A percentile compares a stretch with the other conserved stretches of the same genome.
Evolutionary conservation across 805 yeast genomes (phyloP).

Genomic region (Kluyveromyces nonfermentans): DNA sequence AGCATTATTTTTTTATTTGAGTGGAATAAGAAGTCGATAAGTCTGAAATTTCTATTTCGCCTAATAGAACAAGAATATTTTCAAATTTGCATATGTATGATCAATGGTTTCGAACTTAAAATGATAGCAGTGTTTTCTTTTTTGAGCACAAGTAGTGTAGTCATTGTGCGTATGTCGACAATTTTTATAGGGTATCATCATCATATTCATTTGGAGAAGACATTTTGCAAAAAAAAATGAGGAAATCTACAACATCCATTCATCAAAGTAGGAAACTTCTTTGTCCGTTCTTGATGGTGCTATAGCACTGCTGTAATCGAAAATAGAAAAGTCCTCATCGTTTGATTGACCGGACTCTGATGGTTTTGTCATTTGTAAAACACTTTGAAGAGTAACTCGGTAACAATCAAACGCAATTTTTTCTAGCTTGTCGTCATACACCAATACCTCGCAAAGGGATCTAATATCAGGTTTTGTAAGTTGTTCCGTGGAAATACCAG

Average conservation of each 20-base stretch:
- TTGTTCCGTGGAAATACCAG: slow-evolving; percentile 76
- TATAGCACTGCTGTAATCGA: slow-evolving; percentile 34
- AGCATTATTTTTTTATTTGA: no score
- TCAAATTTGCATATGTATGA: no score
- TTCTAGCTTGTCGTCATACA: slow-evolving; percentile 80
- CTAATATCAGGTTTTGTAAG: slow-evolving; percentile 64
- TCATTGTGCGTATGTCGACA: no score
- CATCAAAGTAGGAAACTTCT: slow-evolving; percentile 40
- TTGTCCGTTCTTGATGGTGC: slow-evolving; percentile 32
- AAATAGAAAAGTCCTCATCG: slow-evolving; percentile 32
- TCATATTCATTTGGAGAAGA: no score
- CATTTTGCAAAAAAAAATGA: no score
- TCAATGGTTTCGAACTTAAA: no score
- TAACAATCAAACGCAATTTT: slow-evolving; percentile 51
- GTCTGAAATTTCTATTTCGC: no score
- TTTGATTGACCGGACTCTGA: slow-evolving; percentile 7
- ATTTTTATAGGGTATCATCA: no score
- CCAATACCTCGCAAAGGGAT: slow-evolving; percentile 77
- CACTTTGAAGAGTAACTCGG: slow-evolving; percentile 77
- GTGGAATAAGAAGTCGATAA: no score
- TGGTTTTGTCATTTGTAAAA: slow-evolving; percentile 47
- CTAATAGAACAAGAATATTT: no score
- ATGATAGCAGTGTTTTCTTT: no score
- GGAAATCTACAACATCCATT: slow-evolving; percentile 35
- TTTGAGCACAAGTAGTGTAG: no score